Evolutionary conservation across 2,329 filamentous ascomycete species (phyloP).

Genomic region (Fusarium sambucinum): DNA sequence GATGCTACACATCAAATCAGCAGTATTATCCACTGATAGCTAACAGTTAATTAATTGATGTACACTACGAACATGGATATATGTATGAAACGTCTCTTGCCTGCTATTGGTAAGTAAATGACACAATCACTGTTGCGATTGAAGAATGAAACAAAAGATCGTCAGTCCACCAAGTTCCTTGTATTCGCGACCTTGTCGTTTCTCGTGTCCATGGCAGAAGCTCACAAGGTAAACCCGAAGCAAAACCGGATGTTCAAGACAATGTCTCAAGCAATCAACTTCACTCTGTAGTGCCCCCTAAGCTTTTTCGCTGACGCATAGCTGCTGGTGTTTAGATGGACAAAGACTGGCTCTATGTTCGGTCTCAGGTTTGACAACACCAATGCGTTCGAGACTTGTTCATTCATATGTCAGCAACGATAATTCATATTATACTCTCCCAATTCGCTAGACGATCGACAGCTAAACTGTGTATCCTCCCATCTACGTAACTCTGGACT

Average conservation of each 20-base stretch:
- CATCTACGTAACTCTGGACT: slow-evolving; percentile 4
- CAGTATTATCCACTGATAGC: background rate
- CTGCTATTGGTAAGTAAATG: background rate
- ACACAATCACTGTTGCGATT: background rate
- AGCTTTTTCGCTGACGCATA: background rate
- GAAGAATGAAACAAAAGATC: background rate
- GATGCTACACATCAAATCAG: background rate
- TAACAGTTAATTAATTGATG: background rate
- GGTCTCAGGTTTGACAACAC: background rate
- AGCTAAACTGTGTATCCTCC: background rate
- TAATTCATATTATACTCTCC: background rate
- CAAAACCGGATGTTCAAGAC: too few species aligned
- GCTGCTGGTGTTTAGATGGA: background rate
- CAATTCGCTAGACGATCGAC: background rate
- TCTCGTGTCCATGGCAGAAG: background rate
- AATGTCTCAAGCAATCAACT: background rate
- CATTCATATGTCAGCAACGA: background rate
- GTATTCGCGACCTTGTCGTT: background rate
- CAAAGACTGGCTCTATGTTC: background rate
- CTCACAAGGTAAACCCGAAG: too few species aligned
- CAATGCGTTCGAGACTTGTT: background rate
- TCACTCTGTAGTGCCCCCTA: too few species aligned
- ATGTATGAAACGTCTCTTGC: background rate
- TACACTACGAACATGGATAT: background rate
- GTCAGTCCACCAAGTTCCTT: background rate